These are phyloP conservation scores for Aristolochia contorta DNA, from an alignment of 164 flowering plant species.

Conservation along the genomic window DNA sequence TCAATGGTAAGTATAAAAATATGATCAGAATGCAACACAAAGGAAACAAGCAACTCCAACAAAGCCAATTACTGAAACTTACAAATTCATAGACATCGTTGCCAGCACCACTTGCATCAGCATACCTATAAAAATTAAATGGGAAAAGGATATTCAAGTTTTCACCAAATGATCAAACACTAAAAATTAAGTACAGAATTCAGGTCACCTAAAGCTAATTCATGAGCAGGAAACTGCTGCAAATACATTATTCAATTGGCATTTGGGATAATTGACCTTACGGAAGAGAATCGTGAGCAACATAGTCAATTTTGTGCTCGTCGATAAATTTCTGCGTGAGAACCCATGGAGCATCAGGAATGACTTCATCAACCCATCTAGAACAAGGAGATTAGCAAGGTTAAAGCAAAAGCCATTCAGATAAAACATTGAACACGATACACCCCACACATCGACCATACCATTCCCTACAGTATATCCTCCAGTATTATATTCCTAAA, in stretches of 20 bases:
- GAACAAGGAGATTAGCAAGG: constrained; percentile 1
- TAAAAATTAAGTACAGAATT: background rate
- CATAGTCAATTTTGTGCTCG: constrained; percentile 77
- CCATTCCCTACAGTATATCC: too few species aligned
- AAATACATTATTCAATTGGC: background rate
- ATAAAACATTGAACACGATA: too few species aligned
- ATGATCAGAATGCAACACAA: background rate
- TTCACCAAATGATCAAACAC: background rate
- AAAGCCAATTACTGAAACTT: background rate
- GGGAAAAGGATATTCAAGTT: constrained; percentile 3
- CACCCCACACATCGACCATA: too few species aligned
- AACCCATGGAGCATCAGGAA: constrained; percentile 99
- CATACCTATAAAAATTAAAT: constrained; percentile 12
- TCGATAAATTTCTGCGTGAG: constrained; percentile 68
- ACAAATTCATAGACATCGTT: constrained; percentile 22
- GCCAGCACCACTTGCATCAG: constrained; percentile 24
- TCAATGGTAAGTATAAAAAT: too few species aligned
- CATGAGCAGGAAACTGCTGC: background rate
- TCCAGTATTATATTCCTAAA: too few species aligned
- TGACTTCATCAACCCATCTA: constrained; percentile 99
- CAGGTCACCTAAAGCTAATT: background rate
- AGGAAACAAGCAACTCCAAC: background rate
- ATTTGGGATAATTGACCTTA: constrained; percentile 34
- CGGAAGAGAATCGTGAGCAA: constrained; percentile 99
- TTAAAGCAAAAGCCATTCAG: background rate